Evolutionary conservation across 1,284 basidiomycete genomes (phyloP).

Genomic region (Leccinum pallidistipes): DNA sequence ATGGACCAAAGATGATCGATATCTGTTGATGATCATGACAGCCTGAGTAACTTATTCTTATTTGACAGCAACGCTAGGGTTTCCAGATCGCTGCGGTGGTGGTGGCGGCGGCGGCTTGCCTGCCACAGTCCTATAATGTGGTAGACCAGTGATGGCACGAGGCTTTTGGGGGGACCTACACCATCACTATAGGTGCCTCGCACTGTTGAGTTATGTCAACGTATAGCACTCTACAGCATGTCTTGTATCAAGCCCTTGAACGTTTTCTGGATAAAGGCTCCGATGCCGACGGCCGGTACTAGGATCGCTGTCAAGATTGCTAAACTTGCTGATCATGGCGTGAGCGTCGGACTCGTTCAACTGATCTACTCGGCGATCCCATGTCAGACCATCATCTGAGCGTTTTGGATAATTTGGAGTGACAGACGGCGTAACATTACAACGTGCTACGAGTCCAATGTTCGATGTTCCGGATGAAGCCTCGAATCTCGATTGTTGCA

Average conservation of each 20-base stretch:
- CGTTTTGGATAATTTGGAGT: not conserved
- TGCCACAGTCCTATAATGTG: not conserved
- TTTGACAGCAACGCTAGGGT: not conserved
- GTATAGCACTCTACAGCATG: not conserved
- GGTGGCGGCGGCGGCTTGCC: not conserved
- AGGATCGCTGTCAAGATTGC: not conserved
- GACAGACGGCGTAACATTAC: not conserved
- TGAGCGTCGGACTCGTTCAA: too few species aligned
- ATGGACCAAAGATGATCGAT: not conserved
- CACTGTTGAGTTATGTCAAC: not conserved
- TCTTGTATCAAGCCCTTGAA: not conserved
- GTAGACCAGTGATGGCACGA: not conserved
- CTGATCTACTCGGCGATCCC: too few species aligned
- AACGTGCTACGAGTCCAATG: not conserved
- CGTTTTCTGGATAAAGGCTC: not conserved
- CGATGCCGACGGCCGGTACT: not conserved
- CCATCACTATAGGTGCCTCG: not conserved
- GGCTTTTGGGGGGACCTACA: not conserved
- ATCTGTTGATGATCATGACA: not conserved
- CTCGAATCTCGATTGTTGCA: not conserved
- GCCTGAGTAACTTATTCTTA: not conserved
- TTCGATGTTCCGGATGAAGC: not conserved
- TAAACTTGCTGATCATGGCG: not conserved
- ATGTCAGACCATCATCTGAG: not conserved
- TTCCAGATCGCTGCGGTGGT: not conserved